A percentile compares a stretch with the other conserved stretches of the same genome.
phyloP scores from a whole-genome alignment of 1,139 yeast species.

The Arxiozyma heterogenica region DNA sequence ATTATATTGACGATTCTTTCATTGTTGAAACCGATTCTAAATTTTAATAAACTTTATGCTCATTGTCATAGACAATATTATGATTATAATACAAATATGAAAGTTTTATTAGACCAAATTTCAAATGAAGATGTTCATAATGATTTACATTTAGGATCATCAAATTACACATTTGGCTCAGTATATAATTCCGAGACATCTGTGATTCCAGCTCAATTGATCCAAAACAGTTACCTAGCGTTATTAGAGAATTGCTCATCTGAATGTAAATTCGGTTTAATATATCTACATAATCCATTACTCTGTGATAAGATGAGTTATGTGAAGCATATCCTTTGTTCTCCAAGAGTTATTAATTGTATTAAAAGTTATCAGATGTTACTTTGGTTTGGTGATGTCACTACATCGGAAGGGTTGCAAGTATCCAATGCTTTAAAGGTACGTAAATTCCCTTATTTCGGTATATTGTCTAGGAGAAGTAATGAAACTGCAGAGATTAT shows the following conservation, averaged over 20 bases:
- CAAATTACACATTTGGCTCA: constrained; percentile 11
- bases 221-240: constrained; percentile 23
- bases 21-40: constrained; percentile 18
- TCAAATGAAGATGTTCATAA: constrained; percentile 6
- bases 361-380: constrained; percentile 44
- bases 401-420: constrained; percentile 68
- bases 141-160: constrained; percentile 2
- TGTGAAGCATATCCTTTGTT: constrained; percentile 47
- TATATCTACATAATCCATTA: constrained; percentile 65
- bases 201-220: constrained; percentile 10
- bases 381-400: constrained; percentile 84
- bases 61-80: constrained; percentile 11
- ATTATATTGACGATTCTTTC: constrained; percentile 10
- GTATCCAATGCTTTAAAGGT: constrained; percentile 69
- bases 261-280: constrained; percentile 45
- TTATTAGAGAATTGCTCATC: constrained; percentile 20
- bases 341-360: constrained; percentile 43
- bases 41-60: constrained; percentile 19
- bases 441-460: constrained; percentile 72
- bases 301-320: constrained; percentile 55
- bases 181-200: constrained; percentile 22
- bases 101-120: constrained; percentile 15
- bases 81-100: constrained; percentile 14
- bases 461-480: constrained; percentile 52
- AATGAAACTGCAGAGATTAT: constrained; percentile 49